A percentile compares a stretch with the other conserved stretches of the same genome.
phyloP scores from a whole-genome alignment of 176 grass and related monocot species.

The Aegilops umbellulata region DNA sequence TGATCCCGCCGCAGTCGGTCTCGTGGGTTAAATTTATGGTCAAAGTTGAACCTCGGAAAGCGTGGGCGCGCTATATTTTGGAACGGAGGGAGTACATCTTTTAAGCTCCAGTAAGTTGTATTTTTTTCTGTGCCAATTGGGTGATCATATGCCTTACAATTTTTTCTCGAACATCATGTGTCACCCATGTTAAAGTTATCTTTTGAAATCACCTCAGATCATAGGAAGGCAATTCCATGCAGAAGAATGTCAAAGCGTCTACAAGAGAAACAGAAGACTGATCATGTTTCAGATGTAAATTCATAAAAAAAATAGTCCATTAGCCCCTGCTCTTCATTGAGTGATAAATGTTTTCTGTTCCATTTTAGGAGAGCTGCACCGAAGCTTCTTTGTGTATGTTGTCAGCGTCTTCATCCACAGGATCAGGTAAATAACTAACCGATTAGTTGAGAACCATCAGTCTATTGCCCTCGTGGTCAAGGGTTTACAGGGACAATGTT shows the following conservation, averaged over 20 bases:
- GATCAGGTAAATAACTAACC: constrained; percentile 29
- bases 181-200: not conserved
- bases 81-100: no score
- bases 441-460: not conserved
- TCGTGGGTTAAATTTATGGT: no score
- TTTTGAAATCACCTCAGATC: constrained; percentile 32
- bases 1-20: no score
- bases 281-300: constrained; percentile 34
- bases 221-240: constrained; percentile 16
- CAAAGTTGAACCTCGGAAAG: no score
- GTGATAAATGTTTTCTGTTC: not conserved
- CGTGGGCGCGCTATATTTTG: no score
- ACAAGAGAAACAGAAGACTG: constrained; percentile 40
- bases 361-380: constrained; percentile 34
- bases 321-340: not conserved
- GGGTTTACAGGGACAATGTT: not conserved
- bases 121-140: not conserved
- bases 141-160: not conserved
- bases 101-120: not conserved
- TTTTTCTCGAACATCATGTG: no score
- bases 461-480: not conserved
- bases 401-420: constrained; percentile 24
- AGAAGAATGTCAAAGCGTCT: constrained; percentile 53
- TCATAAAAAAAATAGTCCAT: constrained; percentile 2
- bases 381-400: constrained; percentile 26